phyloP scores from a whole-genome alignment of 164 flowering plant genomes.

The Piper betle region DNA sequence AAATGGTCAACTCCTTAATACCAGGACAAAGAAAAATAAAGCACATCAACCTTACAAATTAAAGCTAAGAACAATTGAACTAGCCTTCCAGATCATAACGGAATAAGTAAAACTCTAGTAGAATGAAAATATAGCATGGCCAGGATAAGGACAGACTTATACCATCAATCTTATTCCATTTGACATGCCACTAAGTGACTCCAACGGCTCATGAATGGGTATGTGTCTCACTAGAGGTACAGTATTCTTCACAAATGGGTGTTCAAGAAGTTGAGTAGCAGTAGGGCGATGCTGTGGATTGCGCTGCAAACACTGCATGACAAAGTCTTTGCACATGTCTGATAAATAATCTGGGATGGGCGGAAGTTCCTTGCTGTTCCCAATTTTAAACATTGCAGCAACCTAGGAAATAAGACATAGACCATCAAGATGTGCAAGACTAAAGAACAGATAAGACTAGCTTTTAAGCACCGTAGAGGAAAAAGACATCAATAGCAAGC shows the following conservation, averaged over 20 bases:
- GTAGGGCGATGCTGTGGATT: constrained; percentile 70
- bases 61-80: too few species aligned
- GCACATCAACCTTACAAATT: background rate
- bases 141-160: constrained; percentile 6
- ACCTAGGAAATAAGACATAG: constrained; percentile 31
- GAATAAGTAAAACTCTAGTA: too few species aligned
- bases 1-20: background rate
- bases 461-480: background rate
- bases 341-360: constrained; percentile 78
- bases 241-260: constrained; percentile 76
- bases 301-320: constrained; percentile 71
- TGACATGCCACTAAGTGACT: constrained; percentile 21
- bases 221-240: constrained; percentile 47
- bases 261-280: constrained; percentile 78
- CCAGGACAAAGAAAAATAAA: background rate
- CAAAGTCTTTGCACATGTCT: constrained; percentile 81
- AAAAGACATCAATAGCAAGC: constrained; percentile 8
- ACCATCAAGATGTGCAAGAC: constrained; percentile 3
- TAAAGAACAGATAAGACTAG: background rate
- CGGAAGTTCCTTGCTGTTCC: constrained; percentile 91
- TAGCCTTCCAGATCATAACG: too few species aligned
- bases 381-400: constrained; percentile 92
- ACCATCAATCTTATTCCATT: constrained; percentile 48
- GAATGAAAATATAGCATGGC: too few species aligned
- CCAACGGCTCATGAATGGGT: constrained; percentile 30